Percentiles rank a stretch among this genome's conserved stretches.
phyloP scores from a whole-genome alignment of 2,329 filamentous ascomycete species.

The Stachybotrys echinatus region DNA sequence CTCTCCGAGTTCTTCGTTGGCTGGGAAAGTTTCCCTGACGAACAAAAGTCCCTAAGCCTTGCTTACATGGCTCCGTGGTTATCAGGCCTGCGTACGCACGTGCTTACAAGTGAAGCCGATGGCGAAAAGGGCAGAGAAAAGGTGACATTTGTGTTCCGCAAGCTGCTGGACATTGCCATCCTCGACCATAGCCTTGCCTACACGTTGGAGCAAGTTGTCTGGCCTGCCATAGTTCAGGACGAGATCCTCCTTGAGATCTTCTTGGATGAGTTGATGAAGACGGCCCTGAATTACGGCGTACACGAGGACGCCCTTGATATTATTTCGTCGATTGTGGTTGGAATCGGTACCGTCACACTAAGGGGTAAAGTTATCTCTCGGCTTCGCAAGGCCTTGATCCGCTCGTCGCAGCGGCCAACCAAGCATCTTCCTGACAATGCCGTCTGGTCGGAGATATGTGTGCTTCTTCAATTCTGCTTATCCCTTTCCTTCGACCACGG shows the following conservation, averaged over 20 bases:
- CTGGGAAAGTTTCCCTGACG: conserved; percentile 64
- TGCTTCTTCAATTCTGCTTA: conserved; percentile 61
- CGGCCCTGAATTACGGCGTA: conserved; percentile 50
- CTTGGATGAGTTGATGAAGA: conserved; percentile 61
- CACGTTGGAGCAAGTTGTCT: conserved; percentile 59
- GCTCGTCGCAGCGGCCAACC: conserved; percentile 62
- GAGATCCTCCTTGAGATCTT: conserved; percentile 63
- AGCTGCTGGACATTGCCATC: conserved; percentile 60
- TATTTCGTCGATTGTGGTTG: conserved; percentile 56
- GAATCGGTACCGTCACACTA: conserved; percentile 60
- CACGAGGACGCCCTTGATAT: conserved; percentile 56
- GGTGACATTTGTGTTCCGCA: conserved; percentile 57
- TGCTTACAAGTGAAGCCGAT: conserved; percentile 55
- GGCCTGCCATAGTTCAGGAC: conserved; percentile 60
- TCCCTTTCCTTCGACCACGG: conserved; percentile 64
- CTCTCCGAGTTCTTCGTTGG: conserved; percentile 69
- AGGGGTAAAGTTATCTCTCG: conserved; percentile 61
- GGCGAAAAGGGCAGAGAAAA: conserved; percentile 63
- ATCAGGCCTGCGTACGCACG: conserved; percentile 51
- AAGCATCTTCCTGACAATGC: conserved; percentile 60
- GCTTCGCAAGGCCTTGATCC: conserved; percentile 61
- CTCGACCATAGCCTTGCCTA: conserved; percentile 54
- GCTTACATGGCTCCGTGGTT: conserved; percentile 69
- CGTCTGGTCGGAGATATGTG: conserved; percentile 65
- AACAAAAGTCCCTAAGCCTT: conserved; percentile 61